Percentiles rank a stretch among this genome's conserved stretches.
phyloP scores from a whole-genome alignment of 768 basidiomycete species.

The Tylopilus intermedius region DNA sequence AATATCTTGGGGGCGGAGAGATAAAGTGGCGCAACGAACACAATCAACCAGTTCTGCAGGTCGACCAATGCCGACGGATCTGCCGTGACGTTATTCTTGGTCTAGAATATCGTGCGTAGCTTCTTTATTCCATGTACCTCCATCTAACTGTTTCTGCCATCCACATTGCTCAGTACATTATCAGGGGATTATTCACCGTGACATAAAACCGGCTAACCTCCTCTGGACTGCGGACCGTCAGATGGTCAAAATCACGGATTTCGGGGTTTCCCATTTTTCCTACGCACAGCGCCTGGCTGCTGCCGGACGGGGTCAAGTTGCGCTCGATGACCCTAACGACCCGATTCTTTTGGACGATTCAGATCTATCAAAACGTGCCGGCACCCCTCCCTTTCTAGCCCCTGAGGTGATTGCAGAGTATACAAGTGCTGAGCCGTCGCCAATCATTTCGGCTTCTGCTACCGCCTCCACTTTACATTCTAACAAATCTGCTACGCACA shows the following conservation, averaged over 20 bases:
- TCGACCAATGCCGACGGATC: conserved; percentile 80
- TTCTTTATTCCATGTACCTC: conserved; percentile 5
- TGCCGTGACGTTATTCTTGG: conserved; percentile 92
- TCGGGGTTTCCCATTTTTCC: conserved; percentile 95
- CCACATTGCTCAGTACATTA: conserved; percentile 67
- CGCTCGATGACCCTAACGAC: conserved; percentile 47
- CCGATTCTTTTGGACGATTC: conserved; percentile 76
- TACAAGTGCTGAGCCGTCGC: conserved; percentile 33
- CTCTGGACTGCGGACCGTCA: conserved; percentile 83
- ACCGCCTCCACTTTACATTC: conserved; percentile 30
- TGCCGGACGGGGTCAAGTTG: conserved; percentile 39
- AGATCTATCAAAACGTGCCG: conserved; percentile 85
- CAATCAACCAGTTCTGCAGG: conserved; percentile 68
- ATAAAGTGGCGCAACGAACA: conserved; percentile 77
- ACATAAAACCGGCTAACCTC: conserved; percentile 98
- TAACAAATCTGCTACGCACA: conserved; percentile 26
- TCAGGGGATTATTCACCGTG: conserved; percentile 98
- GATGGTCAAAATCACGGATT: conserved; percentile 95
- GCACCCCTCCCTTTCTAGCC: conserved; percentile 93
- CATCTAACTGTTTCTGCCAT: not conserved
- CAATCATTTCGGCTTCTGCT: conserved; percentile 29
- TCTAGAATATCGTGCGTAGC: conserved; percentile 83
- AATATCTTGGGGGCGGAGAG: conserved; percentile 93
- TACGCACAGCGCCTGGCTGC: conserved; percentile 77
- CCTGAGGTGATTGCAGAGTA: conserved; percentile 87